Base-by-base conservation (phyloP, 495 filamentous ascomycete genomes). In the Hyaloscypha variabilis region DNA sequence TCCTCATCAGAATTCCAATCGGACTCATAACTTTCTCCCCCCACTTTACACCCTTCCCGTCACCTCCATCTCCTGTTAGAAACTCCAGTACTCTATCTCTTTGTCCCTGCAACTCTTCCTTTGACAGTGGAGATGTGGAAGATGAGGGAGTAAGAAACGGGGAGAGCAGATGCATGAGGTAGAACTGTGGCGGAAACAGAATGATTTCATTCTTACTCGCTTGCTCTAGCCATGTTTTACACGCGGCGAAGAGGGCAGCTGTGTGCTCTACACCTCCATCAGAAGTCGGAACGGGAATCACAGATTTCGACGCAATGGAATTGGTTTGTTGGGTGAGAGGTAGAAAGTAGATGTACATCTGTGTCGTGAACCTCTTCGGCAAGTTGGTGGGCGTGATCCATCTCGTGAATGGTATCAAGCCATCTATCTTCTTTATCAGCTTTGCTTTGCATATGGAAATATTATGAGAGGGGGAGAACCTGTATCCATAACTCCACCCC, bases 291-390 rank as follows among this genome's bases (percentile, higher is more conserved):
- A 87, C 77, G 10, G 84, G 87, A 25, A 84, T 71, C 25, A 80
- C 58, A 6, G 74, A 71, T 57, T 80, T 70, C 0, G 72, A 68
- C n/a, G 66, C 58, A 4, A 71, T 69, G 10, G 72, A 69, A 26
- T 77, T 75, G 62, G 77, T 70, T 24, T 77, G 74, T 1, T 81
- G 69, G 4, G 80, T 77, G 0, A 93, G 77, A 0, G 95, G 93
- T n/a, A 97, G 82, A 77, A 97, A 90, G 75, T 97, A 95, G 8
- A 99, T 71, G 73, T 98, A 99, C 93, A 99, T 97, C 73, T 97
- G 93, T 8, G 93, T 97, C 1, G 90, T 90, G 73, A 92, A 99
- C 23, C 95, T 84, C 71, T 87, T 90, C 1, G 87, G 83, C 2
- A 89, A 76, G 66, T 84, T 82, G 3, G 79, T 76, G 0, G 95